Base-by-base conservation (phyloP, 2,329 filamentous ascomycete species). In the Ascochyta pisi region DNA sequence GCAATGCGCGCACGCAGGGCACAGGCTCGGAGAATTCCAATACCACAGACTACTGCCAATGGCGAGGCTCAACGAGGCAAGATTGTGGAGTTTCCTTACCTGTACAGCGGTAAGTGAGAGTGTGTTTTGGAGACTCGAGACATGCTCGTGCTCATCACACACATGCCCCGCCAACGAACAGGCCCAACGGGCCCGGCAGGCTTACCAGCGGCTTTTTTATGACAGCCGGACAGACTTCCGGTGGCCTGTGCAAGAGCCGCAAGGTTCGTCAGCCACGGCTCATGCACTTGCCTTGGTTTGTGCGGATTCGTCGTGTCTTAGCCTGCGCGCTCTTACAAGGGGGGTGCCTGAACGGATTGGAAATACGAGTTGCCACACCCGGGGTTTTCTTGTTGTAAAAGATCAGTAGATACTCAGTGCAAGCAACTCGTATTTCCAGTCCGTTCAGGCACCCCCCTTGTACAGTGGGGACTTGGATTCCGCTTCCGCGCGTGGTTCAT, bases 401-500 rank as follows among this genome's bases (percentile, higher is more conserved):
- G n/a, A n/a, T n/a, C n/a, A n/a, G n/a, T n/a, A n/a, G n/a, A n/a
- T n/a, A n/a, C n/a, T n/a, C n/a, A n/a, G n/a, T n/a, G n/a, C n/a
- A n/a, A n/a, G n/a, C n/a, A n/a, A n/a, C n/a, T n/a, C n/a, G n/a
- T n/a, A n/a, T n/a, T n/a, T n/a, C n/a, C n/a, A n/a, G n/a, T n/a
- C n/a, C n/a, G n/a, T n/a, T n/a, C n/a, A n/a, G n/a, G n/a, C n/a
- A n/a, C n/a, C n/a, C n/a, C n/a, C n/a, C n/a, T n/a, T n/a, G n/a
- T n/a, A n/a, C 64, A 57, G 53, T 56, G 53, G 53, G 42, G 35
- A 22, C 35, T 47, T 51, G 47, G 53, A 56, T 51, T 62, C 67
- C 66, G 65, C 63, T 73, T 73, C 69, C 68, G 68, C 69, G 65
- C 63, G 62, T 69, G 42, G 53, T 51, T 31, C 47, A 48, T 43